phyloP scores from a whole-genome alignment of 495 filamentous ascomycete genomes.

The Amniculicola lignicola region DNA sequence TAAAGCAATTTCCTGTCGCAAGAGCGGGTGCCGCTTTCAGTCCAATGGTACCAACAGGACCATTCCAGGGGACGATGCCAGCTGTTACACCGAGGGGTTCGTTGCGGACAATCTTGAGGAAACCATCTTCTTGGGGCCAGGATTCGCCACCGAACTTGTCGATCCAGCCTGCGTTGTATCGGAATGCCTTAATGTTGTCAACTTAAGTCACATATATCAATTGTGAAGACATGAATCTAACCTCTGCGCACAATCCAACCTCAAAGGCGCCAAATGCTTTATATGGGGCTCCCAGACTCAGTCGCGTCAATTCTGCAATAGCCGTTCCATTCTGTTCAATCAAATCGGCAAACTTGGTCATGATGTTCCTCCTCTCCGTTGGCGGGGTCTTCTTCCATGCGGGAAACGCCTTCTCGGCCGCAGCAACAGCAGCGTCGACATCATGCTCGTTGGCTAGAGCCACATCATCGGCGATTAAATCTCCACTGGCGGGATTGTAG shows the following conservation, averaged over 20 bases:
- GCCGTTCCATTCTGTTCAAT: constrained; percentile 39
- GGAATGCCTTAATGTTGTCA: constrained; percentile 25
- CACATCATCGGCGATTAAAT: constrained; percentile 40
- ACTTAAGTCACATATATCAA: background rate
- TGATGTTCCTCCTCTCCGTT: constrained; percentile 35
- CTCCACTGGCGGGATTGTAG: constrained; percentile 44
- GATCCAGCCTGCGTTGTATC: constrained; percentile 48
- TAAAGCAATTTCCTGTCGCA: constrained; percentile 47
- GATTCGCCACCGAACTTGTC: constrained; percentile 49
- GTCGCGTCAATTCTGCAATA: constrained; percentile 40
- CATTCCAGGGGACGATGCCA: constrained; percentile 49
- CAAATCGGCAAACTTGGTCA: constrained; percentile 45
- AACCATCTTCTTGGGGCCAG: constrained; percentile 46
- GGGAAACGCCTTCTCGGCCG: constrained; percentile 39
- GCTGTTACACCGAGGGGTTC: constrained; percentile 45
- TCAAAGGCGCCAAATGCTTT: constrained; percentile 37
- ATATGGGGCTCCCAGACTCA: constrained; percentile 42
- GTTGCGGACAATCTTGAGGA: constrained; percentile 46
- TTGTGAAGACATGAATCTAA: background rate
- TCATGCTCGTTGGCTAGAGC: constrained; percentile 37
- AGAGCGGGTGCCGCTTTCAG: constrained; percentile 49
- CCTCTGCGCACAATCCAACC: constrained; percentile 34
- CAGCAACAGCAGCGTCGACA: constrained; percentile 41
- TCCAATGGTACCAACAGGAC: constrained; percentile 30
- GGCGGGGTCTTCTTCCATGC: constrained; percentile 37